phyloP scores from a whole-genome alignment of 2,329 filamentous ascomycete species.

The Epichloe gansuensis region DNA sequence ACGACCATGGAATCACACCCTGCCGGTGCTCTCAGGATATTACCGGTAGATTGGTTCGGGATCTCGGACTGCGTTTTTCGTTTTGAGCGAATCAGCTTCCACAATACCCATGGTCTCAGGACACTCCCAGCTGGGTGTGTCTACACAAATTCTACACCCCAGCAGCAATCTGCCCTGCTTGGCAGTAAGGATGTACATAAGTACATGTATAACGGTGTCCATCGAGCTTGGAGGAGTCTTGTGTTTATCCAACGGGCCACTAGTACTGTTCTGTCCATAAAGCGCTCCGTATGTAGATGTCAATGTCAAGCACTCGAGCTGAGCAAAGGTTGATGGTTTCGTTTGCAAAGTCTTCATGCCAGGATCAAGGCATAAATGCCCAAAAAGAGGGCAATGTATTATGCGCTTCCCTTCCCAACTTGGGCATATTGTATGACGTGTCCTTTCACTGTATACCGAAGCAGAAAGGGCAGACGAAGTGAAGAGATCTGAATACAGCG shows the following conservation, averaged over 20 bases:
- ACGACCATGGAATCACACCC: not conserved
- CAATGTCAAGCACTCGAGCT: too few relatives aligned
- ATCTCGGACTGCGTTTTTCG: conserved; percentile 5
- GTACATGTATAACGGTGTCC: not conserved
- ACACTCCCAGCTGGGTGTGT: not conserved
- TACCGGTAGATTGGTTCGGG: conserved; percentile 9
- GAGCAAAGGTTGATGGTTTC: too few relatives aligned
- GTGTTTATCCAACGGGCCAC: not conserved
- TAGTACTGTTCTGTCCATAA: not conserved
- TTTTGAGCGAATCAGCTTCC: conserved; percentile 6
- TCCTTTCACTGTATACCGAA: too few relatives aligned
- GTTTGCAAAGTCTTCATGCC: too few relatives aligned
- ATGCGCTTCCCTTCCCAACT: too few relatives aligned
- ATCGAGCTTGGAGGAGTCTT: not conserved
- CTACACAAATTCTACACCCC: not conserved
- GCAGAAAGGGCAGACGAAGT: too few relatives aligned
- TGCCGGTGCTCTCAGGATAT: conserved; percentile 1
- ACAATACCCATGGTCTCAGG: not conserved
- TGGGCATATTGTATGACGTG: too few relatives aligned
- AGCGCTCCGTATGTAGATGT: too few relatives aligned
- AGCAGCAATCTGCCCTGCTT: not conserved
- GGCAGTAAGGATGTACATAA: not conserved
- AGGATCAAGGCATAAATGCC: too few relatives aligned
- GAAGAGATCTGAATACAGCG: too few relatives aligned
- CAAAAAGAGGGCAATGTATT: too few relatives aligned